These are phyloP conservation scores for Oxytropis ochrocephala DNA, from an alignment of 306 rosid species.

Conservation along the genomic window DNA sequence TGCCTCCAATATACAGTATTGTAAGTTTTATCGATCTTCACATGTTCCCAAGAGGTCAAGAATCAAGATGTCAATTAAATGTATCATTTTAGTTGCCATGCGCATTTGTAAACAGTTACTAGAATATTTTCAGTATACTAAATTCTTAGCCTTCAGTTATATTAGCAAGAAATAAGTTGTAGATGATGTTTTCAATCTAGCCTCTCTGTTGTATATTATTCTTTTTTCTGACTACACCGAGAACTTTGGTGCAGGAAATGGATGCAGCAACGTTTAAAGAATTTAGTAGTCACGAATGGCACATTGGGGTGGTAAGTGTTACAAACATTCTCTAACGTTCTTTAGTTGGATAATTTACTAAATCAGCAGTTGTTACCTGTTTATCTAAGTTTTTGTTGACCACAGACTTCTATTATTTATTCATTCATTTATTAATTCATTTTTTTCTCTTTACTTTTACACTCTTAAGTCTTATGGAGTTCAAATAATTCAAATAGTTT, in stretches of 20 bases:
- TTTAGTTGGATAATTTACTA: neutral
- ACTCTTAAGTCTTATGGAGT: neutral
- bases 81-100: neutral
- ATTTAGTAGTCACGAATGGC: conserved; percentile 68
- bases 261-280: conserved; percentile 84
- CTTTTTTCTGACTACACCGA: conserved; percentile 10
- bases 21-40: conserved; percentile 42
- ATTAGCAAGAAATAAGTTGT: neutral
- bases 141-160: neutral
- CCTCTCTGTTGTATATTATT: neutral
- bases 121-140: neutral
- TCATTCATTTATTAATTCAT: neutral
- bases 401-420: neutral
- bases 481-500: neutral
- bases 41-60: neutral
- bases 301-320: conserved; percentile 81
- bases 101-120: neutral
- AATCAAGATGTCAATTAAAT: neutral
- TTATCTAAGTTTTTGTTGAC: neutral
- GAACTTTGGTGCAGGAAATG: conserved; percentile 62
- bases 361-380: neutral
- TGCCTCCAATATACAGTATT: conserved; percentile 81
- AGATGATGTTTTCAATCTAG: neutral
- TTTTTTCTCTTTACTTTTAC: neutral
- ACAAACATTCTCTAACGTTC: neutral